A percentile compares a stretch with the other conserved stretches of the same genome.
phyloP scores from a whole-genome alignment of 1,284 basidiomycete species.

The Trametes sp. region DNA sequence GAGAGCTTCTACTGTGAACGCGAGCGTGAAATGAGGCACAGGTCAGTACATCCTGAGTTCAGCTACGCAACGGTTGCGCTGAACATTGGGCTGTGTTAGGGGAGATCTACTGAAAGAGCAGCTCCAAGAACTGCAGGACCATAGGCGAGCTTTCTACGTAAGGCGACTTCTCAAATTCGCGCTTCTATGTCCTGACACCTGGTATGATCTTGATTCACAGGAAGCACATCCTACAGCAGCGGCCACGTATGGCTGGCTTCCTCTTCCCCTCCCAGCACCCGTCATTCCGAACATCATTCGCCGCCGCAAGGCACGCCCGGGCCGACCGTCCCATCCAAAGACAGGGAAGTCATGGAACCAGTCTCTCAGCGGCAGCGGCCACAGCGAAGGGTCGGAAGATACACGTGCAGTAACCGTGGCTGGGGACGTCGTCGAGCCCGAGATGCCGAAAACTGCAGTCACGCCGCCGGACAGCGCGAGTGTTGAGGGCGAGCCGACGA shows the following conservation, averaged over 20 bases:
- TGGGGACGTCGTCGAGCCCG: constrained; percentile 4
- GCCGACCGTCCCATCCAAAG: neutral
- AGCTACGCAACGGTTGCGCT: neutral
- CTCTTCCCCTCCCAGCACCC: constrained; percentile 22
- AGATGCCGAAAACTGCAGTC: neutral
- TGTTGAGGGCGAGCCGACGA: constrained; percentile 12
- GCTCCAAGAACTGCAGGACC: constrained; percentile 76
- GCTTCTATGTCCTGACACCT: neutral
- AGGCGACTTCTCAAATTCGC: constrained; percentile 22
- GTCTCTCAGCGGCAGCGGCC: neutral
- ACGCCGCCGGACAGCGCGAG: constrained; percentile 7
- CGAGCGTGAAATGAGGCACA: constrained; percentile 67
- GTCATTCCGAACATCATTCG: constrained; percentile 21
- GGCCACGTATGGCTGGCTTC: constrained; percentile 22
- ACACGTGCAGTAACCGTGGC: neutral
- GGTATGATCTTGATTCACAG: constrained; percentile 11
- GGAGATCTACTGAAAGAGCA: constrained; percentile 64
- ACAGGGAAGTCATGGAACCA: constrained; percentile 8
- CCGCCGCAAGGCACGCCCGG: constrained; percentile 18
- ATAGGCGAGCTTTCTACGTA: constrained; percentile 74
- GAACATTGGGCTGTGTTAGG: neutral
- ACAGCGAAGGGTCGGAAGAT: constrained; percentile 1
- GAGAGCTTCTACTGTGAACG: constrained; percentile 82
- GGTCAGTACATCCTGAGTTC: constrained; percentile 40
- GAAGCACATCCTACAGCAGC: constrained; percentile 29